Evolutionary conservation across 805 yeast genomes (phyloP), one percentile per base, ranked within the genome.

Genomic region (Saccharomycopsis sp.): DNA sequence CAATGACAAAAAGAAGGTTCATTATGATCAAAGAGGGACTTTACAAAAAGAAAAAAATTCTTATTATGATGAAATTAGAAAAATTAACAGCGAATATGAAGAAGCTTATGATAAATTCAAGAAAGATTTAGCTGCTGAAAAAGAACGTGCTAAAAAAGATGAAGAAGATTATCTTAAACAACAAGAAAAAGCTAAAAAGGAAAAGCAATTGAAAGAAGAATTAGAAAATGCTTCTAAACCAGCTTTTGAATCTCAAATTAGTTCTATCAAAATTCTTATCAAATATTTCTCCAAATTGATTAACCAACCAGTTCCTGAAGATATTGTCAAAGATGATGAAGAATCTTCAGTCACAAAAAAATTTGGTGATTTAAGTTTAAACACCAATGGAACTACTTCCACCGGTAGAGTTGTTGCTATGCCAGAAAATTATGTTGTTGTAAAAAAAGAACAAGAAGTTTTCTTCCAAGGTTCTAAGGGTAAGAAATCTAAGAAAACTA

Each of bases 231-330:
- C 87, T 35, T 60, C 62, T 33, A 63, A 63, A 51, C 95, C 97
- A 21, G 97, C 96, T 21, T 88, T 81, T 63, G 74, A 79, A 44
- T 64, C 64, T 34, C 95, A 92, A 63, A 79, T 89, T 53, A 69
- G 70, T 50, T 67, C 79, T 48, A 82, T 92, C 54, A 84, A 87
- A 60, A 65, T 71, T 41, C 69, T 87, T 57, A 69, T 88, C 57
- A 55, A 64, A 28, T 74, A 74, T 61, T 84, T 92, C 52, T 25
- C 40, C 27, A 40, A 44, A 12, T 21, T 46, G 36, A 36, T 28
- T 15, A 33, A 33, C 27, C 21, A 36, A 23, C 36, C 32, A 23
- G 40, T 46, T 23, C 49, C 47, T 14, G 39, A 40, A n/a, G 37
- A 14, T 6, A 36, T 46, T 21, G n/a, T 27, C 12, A 31, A 34